phyloP scores from a whole-genome alignment of 495 filamentous ascomycete species.

The Penicillium chermesinum region DNA sequence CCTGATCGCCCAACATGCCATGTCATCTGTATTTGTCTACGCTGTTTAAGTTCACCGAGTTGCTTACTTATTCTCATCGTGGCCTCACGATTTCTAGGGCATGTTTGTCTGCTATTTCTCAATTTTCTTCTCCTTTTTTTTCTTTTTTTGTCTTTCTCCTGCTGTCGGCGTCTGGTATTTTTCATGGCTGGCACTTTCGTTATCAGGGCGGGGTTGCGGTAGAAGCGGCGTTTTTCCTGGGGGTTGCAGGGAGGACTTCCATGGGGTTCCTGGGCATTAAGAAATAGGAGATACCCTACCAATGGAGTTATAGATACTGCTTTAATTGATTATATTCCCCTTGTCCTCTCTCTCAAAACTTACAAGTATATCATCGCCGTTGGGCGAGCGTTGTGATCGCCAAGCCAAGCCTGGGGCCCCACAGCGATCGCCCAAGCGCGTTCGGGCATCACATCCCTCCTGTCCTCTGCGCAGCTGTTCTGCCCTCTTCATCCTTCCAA shows the following conservation, averaged over 20 bases:
- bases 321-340: too few relatives aligned
- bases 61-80: too few relatives aligned
- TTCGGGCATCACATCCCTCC: conserved; percentile 3
- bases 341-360: too few relatives aligned
- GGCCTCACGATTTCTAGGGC: background rate
- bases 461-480: background rate
- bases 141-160: background rate
- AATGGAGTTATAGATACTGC: too few relatives aligned
- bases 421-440: conserved; percentile 19
- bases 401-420: conserved; percentile 20
- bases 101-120: background rate
- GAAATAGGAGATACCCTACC: background rate
- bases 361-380: background rate
- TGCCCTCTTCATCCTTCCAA: conserved; percentile 3
- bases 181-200: too few relatives aligned
- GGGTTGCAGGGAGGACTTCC: too few relatives aligned
- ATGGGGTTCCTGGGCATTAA: background rate
- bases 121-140: background rate
- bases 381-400: conserved; percentile 13
- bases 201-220: too few relatives aligned
- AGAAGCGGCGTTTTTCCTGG: too few relatives aligned
- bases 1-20: too few relatives aligned
- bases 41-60: too few relatives aligned
- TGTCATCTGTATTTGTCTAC: background rate
- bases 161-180: too few relatives aligned